Base-by-base conservation (phyloP, 176 grass and related monocot genomes). In the Typha latifolia region DNA sequence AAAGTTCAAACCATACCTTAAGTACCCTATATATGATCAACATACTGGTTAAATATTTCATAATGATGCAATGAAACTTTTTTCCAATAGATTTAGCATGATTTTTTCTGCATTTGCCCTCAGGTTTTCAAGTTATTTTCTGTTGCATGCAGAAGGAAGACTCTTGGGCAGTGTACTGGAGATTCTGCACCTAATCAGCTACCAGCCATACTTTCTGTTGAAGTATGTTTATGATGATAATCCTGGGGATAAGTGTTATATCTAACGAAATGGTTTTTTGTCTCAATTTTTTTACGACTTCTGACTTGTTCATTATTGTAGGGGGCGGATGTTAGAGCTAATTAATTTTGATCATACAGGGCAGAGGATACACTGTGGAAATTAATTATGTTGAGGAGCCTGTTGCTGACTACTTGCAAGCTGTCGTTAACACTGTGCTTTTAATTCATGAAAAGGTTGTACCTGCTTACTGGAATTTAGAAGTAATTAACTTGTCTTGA, bases 141-240 rank as follows among this genome's bases (percentile, higher is more conserved):
- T 83, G 10, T 65, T 47, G 52, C 12, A 57, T 32, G 14, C 67
- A 96, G 93, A 77, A 73, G 74, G 61, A 91, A 82, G 51, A 86
- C 69, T 75, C 48, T 80, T 23, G 69, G 70, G 56, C 69, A 65
- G 62, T 77, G 74, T 27, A 62, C 78, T 80, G 78, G 72, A 77
- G 88, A 85, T 81, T 12, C 22, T 76, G 71, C 75, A 34, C 93
- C 85, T 12, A 87, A 74, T 52, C 80, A 73, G 67, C 76, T 82
- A 76, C 93, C 93, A 72, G 85, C 85, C 80, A 89, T 89, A 78
- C 82, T 97, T 84, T 97, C 93, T 78, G 93, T 92, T 75, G 93
- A 97, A 86, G 93, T 97, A 86, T 74, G 77, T 77, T 26, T 66
- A 12, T 69, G 19, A 37, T 16, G 16, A 51, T 68, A 23, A 12